phyloP scores from a whole-genome alignment of 495 filamentous ascomycete species.

The Penicillium goetzii region DNA sequence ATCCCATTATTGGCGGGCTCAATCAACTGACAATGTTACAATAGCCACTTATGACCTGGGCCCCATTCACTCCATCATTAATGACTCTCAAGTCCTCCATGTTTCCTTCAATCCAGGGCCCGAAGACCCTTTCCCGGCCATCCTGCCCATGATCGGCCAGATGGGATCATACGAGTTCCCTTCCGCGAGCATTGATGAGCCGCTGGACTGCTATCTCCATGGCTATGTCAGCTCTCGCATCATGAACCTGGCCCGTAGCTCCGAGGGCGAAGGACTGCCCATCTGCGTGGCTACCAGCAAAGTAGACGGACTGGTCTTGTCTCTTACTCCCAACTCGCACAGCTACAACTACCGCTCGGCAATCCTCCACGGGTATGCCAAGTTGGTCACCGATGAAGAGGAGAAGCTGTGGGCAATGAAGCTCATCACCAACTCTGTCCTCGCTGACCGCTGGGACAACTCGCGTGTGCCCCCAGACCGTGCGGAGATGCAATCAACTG shows the following conservation, averaged over 20 bases:
- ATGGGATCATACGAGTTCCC: slow-evolving; percentile 73
- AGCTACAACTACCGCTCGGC: slow-evolving; percentile 91
- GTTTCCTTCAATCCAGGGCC: slow-evolving; percentile 74
- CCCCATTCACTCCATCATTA: slow-evolving; percentile 81
- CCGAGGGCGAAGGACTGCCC: slow-evolving; percentile 56
- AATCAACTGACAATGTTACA: slow-evolving; percentile 15
- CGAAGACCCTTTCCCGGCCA: slow-evolving; percentile 70
- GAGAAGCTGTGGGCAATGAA: slow-evolving; percentile 88
- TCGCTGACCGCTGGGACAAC: slow-evolving; percentile 69
- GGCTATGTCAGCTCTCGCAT: slow-evolving; percentile 83
- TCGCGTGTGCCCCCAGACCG: slow-evolving; percentile 72
- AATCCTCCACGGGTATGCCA: slow-evolving; percentile 75
- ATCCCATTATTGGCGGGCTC: no score
- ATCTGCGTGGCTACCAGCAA: slow-evolving; percentile 69
- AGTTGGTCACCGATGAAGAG: slow-evolving; percentile 62
- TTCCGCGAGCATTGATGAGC: slow-evolving; percentile 63
- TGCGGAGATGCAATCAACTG: slow-evolving; percentile 77
- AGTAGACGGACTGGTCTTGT: slow-evolving; percentile 75
- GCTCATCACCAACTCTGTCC: slow-evolving; percentile 75
- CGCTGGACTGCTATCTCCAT: slow-evolving; percentile 83
- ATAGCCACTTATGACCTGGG: slow-evolving; percentile 73
- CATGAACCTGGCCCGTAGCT: slow-evolving; percentile 66
- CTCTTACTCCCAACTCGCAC: slow-evolving; percentile 77
- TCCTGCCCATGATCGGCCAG: slow-evolving; percentile 86
- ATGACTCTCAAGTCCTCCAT: slow-evolving; percentile 75